A percentile compares a stretch with the other conserved stretches of the same genome.
These are phyloP conservation scores for Ascosphaera aggregata DNA, from an alignment of 2,329 filamentous ascomycete genomes.

Conservation along the genomic window DNA sequence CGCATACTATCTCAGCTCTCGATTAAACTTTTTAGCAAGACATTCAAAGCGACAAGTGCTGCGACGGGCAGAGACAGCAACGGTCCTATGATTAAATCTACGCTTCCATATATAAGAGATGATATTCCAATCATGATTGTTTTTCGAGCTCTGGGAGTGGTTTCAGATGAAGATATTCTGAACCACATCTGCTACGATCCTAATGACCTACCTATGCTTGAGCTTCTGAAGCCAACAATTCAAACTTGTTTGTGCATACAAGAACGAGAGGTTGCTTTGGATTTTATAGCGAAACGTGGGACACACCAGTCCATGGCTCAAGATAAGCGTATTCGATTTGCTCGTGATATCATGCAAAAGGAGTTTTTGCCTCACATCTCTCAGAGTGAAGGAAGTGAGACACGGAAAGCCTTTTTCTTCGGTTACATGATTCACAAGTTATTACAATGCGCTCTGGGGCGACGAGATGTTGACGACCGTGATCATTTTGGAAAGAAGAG, in stretches of 20 bases:
- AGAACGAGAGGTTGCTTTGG: slow-evolving; percentile 77
- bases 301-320: slow-evolving; percentile 44
- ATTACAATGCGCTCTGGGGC: slow-evolving; percentile 75
- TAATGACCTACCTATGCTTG: slow-evolving; percentile 88
- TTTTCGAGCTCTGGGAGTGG: slow-evolving; percentile 83
- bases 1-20: slow-evolving; percentile 81
- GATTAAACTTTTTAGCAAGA: slow-evolving; percentile 69
- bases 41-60: background rate
- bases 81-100: slow-evolving; percentile 72
- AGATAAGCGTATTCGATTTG: slow-evolving; percentile 78
- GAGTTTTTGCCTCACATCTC: slow-evolving; percentile 94
- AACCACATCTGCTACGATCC: slow-evolving; percentile 96
- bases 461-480: slow-evolving; percentile 85
- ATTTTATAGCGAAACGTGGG: slow-evolving; percentile 88
- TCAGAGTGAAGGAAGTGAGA: slow-evolving; percentile 83
- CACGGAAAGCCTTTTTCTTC: slow-evolving; percentile 89
- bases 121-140: slow-evolving; percentile 90
- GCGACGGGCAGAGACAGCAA: slow-evolving; percentile 45
- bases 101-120: slow-evolving; percentile 77
- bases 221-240: slow-evolving; percentile 91
- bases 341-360: slow-evolving; percentile 87
- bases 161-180: slow-evolving; percentile 92
- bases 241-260: slow-evolving; percentile 95
- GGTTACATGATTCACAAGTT: slow-evolving; percentile 98
- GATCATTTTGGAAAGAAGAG: slow-evolving; percentile 99